Evolutionary conservation across 768 basidiomycete species (phyloP).

Genomic region (Trametes coccinea): DNA sequence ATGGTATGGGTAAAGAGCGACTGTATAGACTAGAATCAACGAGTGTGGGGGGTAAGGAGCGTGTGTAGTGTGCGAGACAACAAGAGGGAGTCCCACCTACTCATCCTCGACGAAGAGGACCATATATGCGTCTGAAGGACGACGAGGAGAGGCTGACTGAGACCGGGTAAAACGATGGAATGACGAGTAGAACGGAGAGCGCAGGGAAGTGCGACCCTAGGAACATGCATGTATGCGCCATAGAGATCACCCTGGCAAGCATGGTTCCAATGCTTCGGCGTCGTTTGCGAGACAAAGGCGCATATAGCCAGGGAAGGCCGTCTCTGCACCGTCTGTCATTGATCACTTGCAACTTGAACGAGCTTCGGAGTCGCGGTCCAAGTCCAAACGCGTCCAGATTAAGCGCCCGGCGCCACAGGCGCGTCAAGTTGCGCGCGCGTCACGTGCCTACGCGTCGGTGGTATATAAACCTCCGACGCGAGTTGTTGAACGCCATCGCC

Average conservation of each 20-base stretch:
- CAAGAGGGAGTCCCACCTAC: not conserved
- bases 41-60: slow-evolving; percentile 1
- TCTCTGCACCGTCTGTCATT: not conserved
- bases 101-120: not conserved
- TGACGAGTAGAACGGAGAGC: slow-evolving; percentile 1
- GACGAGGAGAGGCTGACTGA: slow-evolving; percentile 7
- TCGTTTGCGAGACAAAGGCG: not conserved
- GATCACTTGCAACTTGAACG: not conserved
- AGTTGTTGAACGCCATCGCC: slow-evolving; percentile 24
- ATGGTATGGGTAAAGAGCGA: slow-evolving; percentile 3
- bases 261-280: not conserved
- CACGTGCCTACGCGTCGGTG: slow-evolving; percentile 30
- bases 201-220: not conserved
- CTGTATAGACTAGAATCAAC: slow-evolving; percentile 1
- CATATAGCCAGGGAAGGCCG: not conserved
- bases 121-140: slow-evolving; percentile 6
- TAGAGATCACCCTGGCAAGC: not conserved
- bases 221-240: not conserved
- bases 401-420: slow-evolving; percentile 24
- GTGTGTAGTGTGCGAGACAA: not conserved
- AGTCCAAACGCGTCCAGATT: not conserved
- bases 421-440: slow-evolving; percentile 25
- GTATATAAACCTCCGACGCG: slow-evolving; percentile 29
- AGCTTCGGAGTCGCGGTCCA: not conserved
- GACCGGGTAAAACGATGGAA: slow-evolving; percentile 6